Conservation (phyloP, 495 filamentous ascomycete species). For the Neurospora sp. region DNA sequence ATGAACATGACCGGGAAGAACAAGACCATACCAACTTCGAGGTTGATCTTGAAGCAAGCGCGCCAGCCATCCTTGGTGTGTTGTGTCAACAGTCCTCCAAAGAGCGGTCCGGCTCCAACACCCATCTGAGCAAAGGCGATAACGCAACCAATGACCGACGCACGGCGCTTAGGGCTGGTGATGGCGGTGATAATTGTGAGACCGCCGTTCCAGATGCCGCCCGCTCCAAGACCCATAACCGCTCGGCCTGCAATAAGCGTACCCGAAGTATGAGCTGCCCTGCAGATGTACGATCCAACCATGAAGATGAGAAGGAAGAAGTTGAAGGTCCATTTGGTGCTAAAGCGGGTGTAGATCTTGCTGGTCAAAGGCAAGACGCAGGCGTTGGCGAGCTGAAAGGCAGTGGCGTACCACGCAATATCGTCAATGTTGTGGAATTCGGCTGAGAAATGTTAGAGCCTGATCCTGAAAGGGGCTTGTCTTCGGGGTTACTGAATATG, state of each 20-base stretch:
- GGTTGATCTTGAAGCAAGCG: constrained; percentile 58
- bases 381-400: constrained; percentile 42
- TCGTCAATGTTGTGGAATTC: constrained; percentile 38
- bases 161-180: constrained; percentile 29
- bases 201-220: constrained; percentile 29
- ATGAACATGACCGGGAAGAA: constrained; percentile 44
- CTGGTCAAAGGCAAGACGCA: constrained; percentile 43
- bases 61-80: constrained; percentile 43
- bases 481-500: too few species aligned
- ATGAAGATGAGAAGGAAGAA: constrained; percentile 30
- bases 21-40: constrained; percentile 55
- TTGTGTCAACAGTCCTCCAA: constrained; percentile 43
- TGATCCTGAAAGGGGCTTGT: too few species aligned
- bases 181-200: constrained; percentile 25
- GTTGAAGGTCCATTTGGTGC: constrained; percentile 32
- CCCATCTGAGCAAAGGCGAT: constrained; percentile 54
- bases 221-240: constrained; percentile 40
- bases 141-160: constrained; percentile 27
- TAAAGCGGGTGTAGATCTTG: constrained; percentile 41
- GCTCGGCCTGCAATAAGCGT: constrained; percentile 47
- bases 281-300: constrained; percentile 43
- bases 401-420: constrained; percentile 42
- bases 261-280: constrained; percentile 31
- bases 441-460: too few species aligned
- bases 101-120: constrained; percentile 54